Evolutionary conservation across 192 early-diverging fungal genomes (phyloP).

Genomic region (Martensiomyces pterosporus): DNA sequence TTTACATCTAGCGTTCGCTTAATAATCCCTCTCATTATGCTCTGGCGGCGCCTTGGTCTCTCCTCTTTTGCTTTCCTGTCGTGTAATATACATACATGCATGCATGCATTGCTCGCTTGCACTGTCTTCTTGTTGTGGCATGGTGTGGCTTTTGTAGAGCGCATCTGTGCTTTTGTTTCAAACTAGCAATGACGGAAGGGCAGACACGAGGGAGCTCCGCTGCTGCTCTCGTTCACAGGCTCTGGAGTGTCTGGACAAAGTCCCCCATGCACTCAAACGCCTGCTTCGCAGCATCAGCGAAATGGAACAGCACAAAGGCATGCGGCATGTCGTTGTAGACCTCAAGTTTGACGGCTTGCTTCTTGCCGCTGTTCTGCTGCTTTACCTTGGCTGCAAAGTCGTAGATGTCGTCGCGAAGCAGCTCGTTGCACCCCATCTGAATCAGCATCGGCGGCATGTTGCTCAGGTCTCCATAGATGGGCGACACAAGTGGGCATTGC

Average conservation of each 20-base stretch:
- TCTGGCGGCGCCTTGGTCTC: too few species aligned
- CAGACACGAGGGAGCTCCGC: too few species aligned
- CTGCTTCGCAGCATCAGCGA: conserved; percentile 21
- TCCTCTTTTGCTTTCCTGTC: too few species aligned
- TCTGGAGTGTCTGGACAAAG: conserved; percentile 6
- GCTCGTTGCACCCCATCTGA: conserved; percentile 39
- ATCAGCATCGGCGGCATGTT: conserved; percentile 42
- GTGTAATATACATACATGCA: too few species aligned
- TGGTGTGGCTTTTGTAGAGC: background rate
- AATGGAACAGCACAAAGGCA: conserved; percentile 37
- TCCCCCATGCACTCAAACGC: conserved; percentile 29
- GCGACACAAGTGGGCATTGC: conserved; percentile 38
- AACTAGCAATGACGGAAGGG: too few species aligned
- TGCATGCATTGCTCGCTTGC: too few species aligned
- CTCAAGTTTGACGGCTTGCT: conserved; percentile 6
- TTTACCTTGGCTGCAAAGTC: conserved; percentile 18
- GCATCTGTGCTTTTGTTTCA: background rate
- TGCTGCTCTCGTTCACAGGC: too few species aligned
- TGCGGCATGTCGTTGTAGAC: conserved; percentile 41
- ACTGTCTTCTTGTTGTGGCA: background rate
- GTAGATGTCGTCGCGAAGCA: conserved; percentile 36
- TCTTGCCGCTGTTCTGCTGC: conserved; percentile 2
- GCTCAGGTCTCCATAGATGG: conserved; percentile 26
- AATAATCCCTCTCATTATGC: too few species aligned
- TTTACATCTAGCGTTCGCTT: too few species aligned